These are phyloP conservation scores for Lasiodiplodia sp. DNA, from an alignment of 2,329 filamentous ascomycete genomes.

Conservation along the genomic window DNA sequence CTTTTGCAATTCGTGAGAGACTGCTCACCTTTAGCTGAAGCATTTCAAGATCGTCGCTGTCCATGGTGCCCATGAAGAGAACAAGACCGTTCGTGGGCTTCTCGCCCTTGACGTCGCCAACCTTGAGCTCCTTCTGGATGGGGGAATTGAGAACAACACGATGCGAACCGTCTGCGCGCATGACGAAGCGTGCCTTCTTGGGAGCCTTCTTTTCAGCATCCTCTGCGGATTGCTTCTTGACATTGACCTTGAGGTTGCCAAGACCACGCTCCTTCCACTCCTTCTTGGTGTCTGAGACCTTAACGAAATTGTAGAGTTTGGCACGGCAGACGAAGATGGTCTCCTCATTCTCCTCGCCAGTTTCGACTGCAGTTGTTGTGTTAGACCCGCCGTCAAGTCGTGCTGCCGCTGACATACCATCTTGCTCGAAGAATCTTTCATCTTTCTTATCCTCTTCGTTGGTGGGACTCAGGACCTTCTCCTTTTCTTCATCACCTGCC, in stretches of 20 bases:
- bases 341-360: slow-evolving; percentile 83
- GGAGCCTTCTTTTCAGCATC: slow-evolving; percentile 50
- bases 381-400: neutral
- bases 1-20: neutral
- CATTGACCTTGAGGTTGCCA: slow-evolving; percentile 84
- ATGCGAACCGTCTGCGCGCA: slow-evolving; percentile 89
- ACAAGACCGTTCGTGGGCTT: slow-evolving; percentile 76
- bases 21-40: slow-evolving; percentile 64
- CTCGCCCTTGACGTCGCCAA: slow-evolving; percentile 68
- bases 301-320: slow-evolving; percentile 83
- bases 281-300: slow-evolving; percentile 59
- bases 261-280: slow-evolving; percentile 91
- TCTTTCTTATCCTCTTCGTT: slow-evolving; percentile 64
- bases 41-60: slow-evolving; percentile 59
- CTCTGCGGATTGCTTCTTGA: slow-evolving; percentile 46
- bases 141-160: slow-evolving; percentile 86
- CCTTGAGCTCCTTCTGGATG: slow-evolving; percentile 78
- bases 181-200: slow-evolving; percentile 73
- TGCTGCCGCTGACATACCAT: slow-evolving; percentile 62
- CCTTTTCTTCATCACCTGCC: slow-evolving; percentile 51
- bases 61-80: slow-evolving; percentile 66
- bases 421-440: slow-evolving; percentile 65
- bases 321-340: slow-evolving; percentile 79
- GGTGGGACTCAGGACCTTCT: slow-evolving; percentile 35
- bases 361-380: slow-evolving; percentile 67